phyloP scores from a whole-genome alignment of 2,329 filamentous ascomycete species.

The Pseudopyrenochaeta lycopersici region DNA sequence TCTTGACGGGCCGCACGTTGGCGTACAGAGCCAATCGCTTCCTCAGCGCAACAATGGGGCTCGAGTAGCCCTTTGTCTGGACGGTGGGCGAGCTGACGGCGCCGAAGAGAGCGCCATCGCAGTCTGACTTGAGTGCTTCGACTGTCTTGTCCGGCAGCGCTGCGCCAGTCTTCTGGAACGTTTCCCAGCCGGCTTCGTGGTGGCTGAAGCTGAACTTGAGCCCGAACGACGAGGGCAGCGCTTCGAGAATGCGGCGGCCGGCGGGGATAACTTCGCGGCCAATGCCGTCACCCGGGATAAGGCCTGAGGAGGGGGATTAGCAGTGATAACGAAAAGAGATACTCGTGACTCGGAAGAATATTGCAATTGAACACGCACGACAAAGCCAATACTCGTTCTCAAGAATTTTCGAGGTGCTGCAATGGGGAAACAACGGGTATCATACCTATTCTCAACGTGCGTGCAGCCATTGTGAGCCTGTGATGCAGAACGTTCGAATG shows the following conservation, averaged over 20 bases:
- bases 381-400: slow-evolving; percentile 4
- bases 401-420: not conserved
- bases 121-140: slow-evolving; percentile 86
- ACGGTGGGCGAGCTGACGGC: slow-evolving; percentile 90
- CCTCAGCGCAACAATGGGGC: slow-evolving; percentile 93
- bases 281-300: slow-evolving; percentile 98
- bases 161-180: slow-evolving; percentile 87
- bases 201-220: slow-evolving; percentile 95
- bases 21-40: slow-evolving; percentile 95
- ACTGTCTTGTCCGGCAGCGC: slow-evolving; percentile 93
- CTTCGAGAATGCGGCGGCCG: slow-evolving; percentile 89
- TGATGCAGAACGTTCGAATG: slow-evolving; percentile 8
- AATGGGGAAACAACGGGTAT: not conserved
- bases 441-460: slow-evolving; percentile 42
- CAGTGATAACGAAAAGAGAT: slow-evolving; percentile 8
- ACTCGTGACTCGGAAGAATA: too few species aligned
- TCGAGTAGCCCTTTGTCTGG: slow-evolving; percentile 93
- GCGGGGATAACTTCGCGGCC: slow-evolving; percentile 97
- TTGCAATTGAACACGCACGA: not conserved
- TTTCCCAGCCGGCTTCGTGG: slow-evolving; percentile 91
- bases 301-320: slow-evolving; percentile 63
- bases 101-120: slow-evolving; percentile 95
- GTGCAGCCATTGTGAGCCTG: slow-evolving; percentile 39
- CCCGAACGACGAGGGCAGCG: slow-evolving; percentile 87
- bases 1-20: slow-evolving; percentile 96